Conservation (phyloP, 2,329 filamentous ascomycete genomes). For the Trichoderma cornu-damae region DNA sequence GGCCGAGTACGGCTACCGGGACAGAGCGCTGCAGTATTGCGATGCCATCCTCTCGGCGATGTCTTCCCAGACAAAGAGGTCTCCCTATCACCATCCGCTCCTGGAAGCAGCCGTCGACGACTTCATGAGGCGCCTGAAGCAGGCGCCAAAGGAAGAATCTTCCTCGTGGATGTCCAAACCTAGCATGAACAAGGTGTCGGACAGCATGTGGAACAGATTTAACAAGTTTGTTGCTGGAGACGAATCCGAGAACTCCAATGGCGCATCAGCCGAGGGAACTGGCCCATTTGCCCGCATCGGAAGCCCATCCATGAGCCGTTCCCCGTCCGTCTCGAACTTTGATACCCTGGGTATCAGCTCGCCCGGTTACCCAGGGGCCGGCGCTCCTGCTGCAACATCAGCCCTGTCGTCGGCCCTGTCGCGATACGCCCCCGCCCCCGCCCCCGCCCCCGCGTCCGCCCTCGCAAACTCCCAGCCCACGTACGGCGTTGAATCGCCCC, state of each 20-base stretch:
- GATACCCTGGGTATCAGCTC: slow-evolving; percentile 65
- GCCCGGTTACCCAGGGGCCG: slow-evolving; percentile 29
- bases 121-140: slow-evolving; percentile 73
- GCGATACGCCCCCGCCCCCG: slow-evolving; percentile 33
- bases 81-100: slow-evolving; percentile 75
- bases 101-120: slow-evolving; percentile 77
- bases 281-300: slow-evolving; percentile 81
- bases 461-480: slow-evolving; percentile 18
- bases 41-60: slow-evolving; percentile 74
- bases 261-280: slow-evolving; percentile 56
- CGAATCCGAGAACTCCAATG: slow-evolving; percentile 68
- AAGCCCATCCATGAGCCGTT: slow-evolving; percentile 67
- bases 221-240: slow-evolving; percentile 96
- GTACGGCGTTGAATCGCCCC: slow-evolving; percentile 43
- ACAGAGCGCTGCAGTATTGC: slow-evolving; percentile 87
- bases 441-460: slow-evolving; percentile 28
- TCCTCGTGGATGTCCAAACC: slow-evolving; percentile 91
- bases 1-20: slow-evolving; percentile 74
- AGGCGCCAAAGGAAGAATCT: slow-evolving; percentile 75
- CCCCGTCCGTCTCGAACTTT: slow-evolving; percentile 63
- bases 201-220: slow-evolving; percentile 84
- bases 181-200: slow-evolving; percentile 92
- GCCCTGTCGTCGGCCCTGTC: slow-evolving; percentile 31
- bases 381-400: slow-evolving; percentile 32
- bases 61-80: slow-evolving; percentile 73